Conservation (phyloP, 1,284 basidiomycete genomes). For the Sanghuangporus weigelae region DNA sequence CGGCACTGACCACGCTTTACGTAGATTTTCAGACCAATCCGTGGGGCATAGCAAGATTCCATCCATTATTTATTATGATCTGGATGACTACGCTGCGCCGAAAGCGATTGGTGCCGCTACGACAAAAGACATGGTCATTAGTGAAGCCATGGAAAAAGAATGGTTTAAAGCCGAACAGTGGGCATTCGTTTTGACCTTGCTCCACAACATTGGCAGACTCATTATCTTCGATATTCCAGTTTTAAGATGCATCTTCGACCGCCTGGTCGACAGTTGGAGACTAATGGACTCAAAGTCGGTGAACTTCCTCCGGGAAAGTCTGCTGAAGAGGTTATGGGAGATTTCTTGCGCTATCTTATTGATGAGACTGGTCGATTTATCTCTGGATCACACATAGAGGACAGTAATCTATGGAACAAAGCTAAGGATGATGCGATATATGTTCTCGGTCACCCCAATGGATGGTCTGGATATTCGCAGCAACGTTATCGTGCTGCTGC, state of each 20-base stretch:
- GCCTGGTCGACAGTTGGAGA: constrained; percentile 65
- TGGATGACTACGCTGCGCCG: constrained; percentile 42
- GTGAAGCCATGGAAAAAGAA: constrained; percentile 63
- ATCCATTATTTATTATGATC: constrained; percentile 66
- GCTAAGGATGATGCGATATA: constrained; percentile 63
- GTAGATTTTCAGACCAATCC: constrained; percentile 72
- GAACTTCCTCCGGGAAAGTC: constrained; percentile 56
- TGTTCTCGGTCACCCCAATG: constrained; percentile 72
- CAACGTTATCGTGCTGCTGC: constrained; percentile 68
- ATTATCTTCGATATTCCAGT: constrained; percentile 31
- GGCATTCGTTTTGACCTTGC: constrained; percentile 24
- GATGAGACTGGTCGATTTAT: constrained; percentile 66
- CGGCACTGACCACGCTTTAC: background rate
- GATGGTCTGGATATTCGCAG: constrained; percentile 79
- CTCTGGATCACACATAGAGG: constrained; percentile 66
- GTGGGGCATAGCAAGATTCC: constrained; percentile 77
- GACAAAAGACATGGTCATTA: constrained; percentile 47
- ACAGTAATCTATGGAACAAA: constrained; percentile 53
- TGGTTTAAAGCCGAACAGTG: constrained; percentile 73
- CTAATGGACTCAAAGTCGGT: constrained; percentile 72
- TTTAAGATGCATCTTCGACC: constrained; percentile 76
- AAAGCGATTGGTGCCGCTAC: constrained; percentile 70
- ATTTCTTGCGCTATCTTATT: constrained; percentile 70
- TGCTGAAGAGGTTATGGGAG: constrained; percentile 68
- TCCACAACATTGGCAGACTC: constrained; percentile 1